Evolutionary conservation across 805 yeast genomes (phyloP).

Genomic region (Blastobotrys terrestris): DNA sequence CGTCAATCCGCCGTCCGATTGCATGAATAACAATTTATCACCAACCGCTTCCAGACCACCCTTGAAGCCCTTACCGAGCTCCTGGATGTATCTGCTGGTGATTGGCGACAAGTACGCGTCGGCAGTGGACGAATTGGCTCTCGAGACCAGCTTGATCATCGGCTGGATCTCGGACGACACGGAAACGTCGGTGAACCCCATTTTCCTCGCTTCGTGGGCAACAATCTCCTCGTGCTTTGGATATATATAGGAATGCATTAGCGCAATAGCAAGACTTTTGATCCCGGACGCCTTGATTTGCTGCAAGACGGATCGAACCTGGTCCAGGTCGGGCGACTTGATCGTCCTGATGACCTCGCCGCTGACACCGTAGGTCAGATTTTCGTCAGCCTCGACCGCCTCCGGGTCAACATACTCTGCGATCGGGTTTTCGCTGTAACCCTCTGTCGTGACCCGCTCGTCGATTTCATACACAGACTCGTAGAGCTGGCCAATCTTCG

Average conservation of each 20-base stretch:
- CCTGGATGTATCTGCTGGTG: conserved; percentile 54
- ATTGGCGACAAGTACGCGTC: conserved; percentile 84
- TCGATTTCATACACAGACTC: conserved; percentile 76
- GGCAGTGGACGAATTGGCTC: conserved; percentile 73
- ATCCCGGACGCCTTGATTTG: conserved; percentile 51
- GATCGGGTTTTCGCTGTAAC: conserved; percentile 68
- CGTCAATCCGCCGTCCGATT: conserved; percentile 92
- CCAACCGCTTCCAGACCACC: conserved; percentile 41
- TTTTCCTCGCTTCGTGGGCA: conserved; percentile 51
- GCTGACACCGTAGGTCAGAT: conserved; percentile 50
- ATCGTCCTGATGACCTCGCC: conserved; percentile 62
- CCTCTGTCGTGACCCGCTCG: conserved; percentile 83
- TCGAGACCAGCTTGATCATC: conserved; percentile 67
- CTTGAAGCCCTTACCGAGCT: conserved; percentile 56
- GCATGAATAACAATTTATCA: conserved; percentile 59
- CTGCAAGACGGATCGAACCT: conserved; percentile 38
- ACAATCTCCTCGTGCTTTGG: conserved; percentile 61
- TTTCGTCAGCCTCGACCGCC: conserved; percentile 27
- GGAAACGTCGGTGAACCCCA: conserved; percentile 67
- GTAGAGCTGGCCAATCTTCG: conserved; percentile 65
- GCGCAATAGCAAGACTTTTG: conserved; percentile 62
- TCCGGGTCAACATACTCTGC: conserved; percentile 20
- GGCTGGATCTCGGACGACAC: conserved; percentile 66
- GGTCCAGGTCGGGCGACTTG: conserved; percentile 42
- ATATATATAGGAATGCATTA: conserved; percentile 67